Percentiles rank a stretch among this genome's conserved stretches.
These are phyloP conservation scores for Fusarium sp. DNA, from an alignment of 2,329 filamentous ascomycete species.

Conservation along the genomic window DNA sequence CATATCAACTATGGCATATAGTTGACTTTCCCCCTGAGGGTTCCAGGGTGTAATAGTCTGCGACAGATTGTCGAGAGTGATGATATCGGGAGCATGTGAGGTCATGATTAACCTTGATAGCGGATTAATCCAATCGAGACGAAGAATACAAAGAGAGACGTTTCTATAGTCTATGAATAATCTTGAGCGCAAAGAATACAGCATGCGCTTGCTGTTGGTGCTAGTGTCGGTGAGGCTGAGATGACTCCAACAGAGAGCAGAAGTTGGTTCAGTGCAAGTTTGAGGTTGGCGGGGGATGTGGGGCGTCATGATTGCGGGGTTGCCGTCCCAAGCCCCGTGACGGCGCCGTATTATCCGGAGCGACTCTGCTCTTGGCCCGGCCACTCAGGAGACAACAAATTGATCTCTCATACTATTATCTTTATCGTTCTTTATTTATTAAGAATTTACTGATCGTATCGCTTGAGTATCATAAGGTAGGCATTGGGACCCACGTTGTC, in stretches of 20 bases:
- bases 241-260: neutral
- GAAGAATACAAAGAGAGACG: neutral
- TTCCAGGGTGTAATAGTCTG: constrained; percentile 61
- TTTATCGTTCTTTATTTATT: neutral
- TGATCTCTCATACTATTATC: neutral
- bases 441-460: neutral
- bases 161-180: neutral
- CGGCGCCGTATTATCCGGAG: constrained; percentile 21
- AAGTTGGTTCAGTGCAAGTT: constrained; percentile 9
- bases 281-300: constrained; percentile 18
- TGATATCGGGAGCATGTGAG: constrained; percentile 49
- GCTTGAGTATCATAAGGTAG: neutral
- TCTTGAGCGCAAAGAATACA: neutral
- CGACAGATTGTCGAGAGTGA: constrained; percentile 63
- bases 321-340: constrained; percentile 20
- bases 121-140: neutral
- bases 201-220: neutral
- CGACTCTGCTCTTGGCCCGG: constrained; percentile 3
- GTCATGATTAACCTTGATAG: constrained; percentile 40
- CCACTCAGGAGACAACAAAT: neutral
- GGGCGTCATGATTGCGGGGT: constrained; percentile 29
- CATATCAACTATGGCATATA: constrained; percentile 69
- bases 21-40: constrained; percentile 57
- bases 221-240: neutral
- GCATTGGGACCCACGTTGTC: neutral